Conservation (phyloP, 768 basidiomycete genomes). For the Tulasnella calospora region DNA sequence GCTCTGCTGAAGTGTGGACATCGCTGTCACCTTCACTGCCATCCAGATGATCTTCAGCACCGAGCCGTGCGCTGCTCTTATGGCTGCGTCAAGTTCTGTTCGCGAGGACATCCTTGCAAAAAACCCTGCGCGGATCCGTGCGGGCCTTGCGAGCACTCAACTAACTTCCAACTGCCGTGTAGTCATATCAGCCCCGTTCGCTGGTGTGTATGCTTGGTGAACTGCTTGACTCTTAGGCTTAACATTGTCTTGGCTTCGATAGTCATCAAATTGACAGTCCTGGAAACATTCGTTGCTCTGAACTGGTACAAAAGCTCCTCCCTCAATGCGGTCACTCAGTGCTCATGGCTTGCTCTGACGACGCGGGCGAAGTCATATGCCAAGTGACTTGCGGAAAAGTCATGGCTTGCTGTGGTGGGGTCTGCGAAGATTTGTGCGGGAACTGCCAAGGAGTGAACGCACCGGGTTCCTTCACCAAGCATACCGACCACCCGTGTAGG, state of each 20-base stretch:
- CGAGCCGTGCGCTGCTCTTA: neutral
- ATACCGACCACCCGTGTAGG: constrained; percentile 49
- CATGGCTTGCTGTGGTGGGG: constrained; percentile 52
- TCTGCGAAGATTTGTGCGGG: constrained; percentile 48
- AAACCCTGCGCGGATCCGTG: constrained; percentile 14
- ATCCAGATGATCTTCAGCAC: constrained; percentile 22
- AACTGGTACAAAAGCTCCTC: constrained; percentile 43
- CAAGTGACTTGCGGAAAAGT: constrained; percentile 40
- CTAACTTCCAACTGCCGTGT: constrained; percentile 49
- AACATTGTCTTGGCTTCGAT: neutral
- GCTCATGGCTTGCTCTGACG: constrained; percentile 45
- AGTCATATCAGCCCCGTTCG: constrained; percentile 31
- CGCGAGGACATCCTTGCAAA: constrained; percentile 5
- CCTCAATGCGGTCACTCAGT: constrained; percentile 52
- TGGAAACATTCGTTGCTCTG: constrained; percentile 43
- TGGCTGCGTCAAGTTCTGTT: neutral
- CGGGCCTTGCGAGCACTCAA: constrained; percentile 37
- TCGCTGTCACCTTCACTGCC: constrained; percentile 16
- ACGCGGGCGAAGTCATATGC: constrained; percentile 44
- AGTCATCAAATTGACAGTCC: constrained; percentile 50
- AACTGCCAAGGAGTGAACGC: constrained; percentile 43
- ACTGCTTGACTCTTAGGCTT: neutral
- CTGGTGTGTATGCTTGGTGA: constrained; percentile 1
- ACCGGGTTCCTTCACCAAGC: constrained; percentile 34
- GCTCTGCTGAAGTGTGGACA: constrained; percentile 14